A percentile compares a stretch with the other conserved stretches of the same genome.
Evolutionary conservation across 495 filamentous ascomycete genomes (phyloP).

Genomic region (Annulohypoxylon moriforme): DNA sequence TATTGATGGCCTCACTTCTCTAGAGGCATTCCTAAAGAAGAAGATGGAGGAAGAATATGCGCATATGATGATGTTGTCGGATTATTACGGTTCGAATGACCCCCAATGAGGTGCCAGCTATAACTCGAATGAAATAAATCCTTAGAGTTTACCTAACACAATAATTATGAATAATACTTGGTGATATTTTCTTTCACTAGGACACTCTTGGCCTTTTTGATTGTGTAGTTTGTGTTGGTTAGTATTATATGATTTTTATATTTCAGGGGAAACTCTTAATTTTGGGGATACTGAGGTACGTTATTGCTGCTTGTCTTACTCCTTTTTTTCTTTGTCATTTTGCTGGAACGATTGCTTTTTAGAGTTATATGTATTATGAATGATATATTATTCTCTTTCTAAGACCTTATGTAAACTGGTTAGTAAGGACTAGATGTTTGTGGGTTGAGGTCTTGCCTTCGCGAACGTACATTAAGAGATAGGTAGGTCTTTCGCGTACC

Average conservation of each 20-base stretch:
- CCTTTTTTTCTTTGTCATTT: no score
- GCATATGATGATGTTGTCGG: constrained; percentile 39
- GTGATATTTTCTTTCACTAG: neutral
- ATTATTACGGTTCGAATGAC: no score
- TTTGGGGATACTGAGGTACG: no score
- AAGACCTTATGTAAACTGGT: neutral
- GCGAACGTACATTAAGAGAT: neutral
- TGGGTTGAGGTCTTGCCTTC: neutral
- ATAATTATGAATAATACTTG: neutral
- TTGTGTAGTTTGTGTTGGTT: neutral
- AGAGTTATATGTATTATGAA: no score
- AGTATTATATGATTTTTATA: neutral
- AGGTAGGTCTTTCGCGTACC: neutral
- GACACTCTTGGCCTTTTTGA: neutral
- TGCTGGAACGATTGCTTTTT: no score
- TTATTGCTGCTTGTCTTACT: no score
- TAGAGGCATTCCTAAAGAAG: constrained; percentile 24
- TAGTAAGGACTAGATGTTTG: neutral
- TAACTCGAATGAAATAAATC: neutral
- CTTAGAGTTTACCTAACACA: neutral
- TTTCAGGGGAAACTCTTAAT: neutral
- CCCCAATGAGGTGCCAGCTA: no score
- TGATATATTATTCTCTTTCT: neutral
- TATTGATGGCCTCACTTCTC: constrained; percentile 3
- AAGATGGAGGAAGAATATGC: constrained; percentile 33